phyloP scores from a whole-genome alignment of 202 grass and related monocot species.

The Bolboschoenoplectus hybrid region DNA sequence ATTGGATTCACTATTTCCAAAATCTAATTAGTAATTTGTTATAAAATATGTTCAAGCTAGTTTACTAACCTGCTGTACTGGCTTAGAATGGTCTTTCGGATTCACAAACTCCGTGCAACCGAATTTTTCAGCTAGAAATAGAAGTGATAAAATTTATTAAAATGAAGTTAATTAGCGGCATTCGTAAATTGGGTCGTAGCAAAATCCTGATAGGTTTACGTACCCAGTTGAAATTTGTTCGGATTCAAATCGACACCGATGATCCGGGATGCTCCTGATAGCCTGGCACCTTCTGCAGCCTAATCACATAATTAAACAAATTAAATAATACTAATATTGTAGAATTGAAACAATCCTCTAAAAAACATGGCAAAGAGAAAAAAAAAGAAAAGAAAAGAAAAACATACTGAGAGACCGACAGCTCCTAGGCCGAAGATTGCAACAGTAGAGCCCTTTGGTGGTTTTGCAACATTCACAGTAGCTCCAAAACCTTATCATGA shows the following conservation, averaged over 20 bases:
- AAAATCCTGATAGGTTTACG: background rate
- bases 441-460: constrained; percentile 55
- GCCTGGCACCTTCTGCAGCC: constrained; percentile 75
- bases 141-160: constrained; percentile 7
- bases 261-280: constrained; percentile 68
- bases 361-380: background rate
- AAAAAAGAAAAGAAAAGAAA: background rate
- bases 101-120: constrained; percentile 81
- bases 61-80: constrained; percentile 63
- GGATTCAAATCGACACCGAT: constrained; percentile 75
- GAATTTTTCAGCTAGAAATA: constrained; percentile 66
- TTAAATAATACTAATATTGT: background rate
- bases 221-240: constrained; percentile 63
- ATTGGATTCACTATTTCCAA: background rate
- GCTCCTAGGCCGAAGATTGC: constrained; percentile 79
- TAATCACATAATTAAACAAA: constrained; percentile 40
- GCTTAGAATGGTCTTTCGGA: constrained; percentile 66
- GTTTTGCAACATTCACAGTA: constrained; percentile 73
- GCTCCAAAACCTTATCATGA: constrained; percentile 65
- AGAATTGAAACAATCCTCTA: background rate
- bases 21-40: background rate
- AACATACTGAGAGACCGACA: constrained; percentile 73
- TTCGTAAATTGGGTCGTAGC: background rate
- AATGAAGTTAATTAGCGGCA: background rate
- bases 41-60: background rate